Evolutionary conservation across 768 basidiomycete species (phyloP).

Genomic region (Kwoniella mangroviensis): DNA sequence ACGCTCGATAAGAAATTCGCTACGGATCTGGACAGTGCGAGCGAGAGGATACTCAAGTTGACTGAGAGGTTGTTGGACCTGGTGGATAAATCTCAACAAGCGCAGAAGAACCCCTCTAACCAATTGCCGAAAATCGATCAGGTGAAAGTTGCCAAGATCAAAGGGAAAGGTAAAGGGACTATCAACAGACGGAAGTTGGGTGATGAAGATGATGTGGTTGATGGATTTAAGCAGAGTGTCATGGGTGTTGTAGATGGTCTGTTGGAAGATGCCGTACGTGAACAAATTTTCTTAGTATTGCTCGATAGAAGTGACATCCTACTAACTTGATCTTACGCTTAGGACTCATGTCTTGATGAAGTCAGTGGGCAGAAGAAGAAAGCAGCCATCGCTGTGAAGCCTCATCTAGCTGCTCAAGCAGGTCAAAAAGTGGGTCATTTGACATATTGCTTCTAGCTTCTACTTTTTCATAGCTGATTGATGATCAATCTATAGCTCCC

Average conservation of each 20-base stretch:
- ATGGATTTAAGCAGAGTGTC: slow-evolving; percentile 75
- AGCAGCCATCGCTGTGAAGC: slow-evolving; percentile 40
- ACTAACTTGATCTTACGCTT: too few relatives aligned
- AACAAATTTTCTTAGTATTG: neutral
- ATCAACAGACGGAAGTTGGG: slow-evolving; percentile 64
- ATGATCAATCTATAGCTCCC: too few relatives aligned
- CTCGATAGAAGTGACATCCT: too few relatives aligned
- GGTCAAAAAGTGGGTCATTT: slow-evolving; percentile 28
- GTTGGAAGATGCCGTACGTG: slow-evolving; percentile 77
- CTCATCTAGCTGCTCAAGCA: slow-evolving; percentile 28
- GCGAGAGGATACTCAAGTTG: slow-evolving; percentile 68
- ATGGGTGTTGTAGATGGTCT: slow-evolving; percentile 85
- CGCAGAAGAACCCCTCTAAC: slow-evolving; percentile 42
- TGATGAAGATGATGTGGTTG: slow-evolving; percentile 79
- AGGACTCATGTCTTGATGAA: slow-evolving; percentile 82
- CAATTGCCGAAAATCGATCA: neutral
- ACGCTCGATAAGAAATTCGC: slow-evolving; percentile 77
- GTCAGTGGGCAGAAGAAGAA: slow-evolving; percentile 71
- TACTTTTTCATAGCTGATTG: neutral
- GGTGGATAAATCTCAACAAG: slow-evolving; percentile 52
- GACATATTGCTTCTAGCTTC: slow-evolving; percentile 34
- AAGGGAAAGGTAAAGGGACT: too few relatives aligned
- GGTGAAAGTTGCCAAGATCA: neutral
- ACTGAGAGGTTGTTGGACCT: slow-evolving; percentile 69
- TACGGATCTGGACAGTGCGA: slow-evolving; percentile 71